These are phyloP conservation scores for Citrullus mucosospermus DNA, from an alignment of 306 rosid species.

Conservation along the genomic window DNA sequence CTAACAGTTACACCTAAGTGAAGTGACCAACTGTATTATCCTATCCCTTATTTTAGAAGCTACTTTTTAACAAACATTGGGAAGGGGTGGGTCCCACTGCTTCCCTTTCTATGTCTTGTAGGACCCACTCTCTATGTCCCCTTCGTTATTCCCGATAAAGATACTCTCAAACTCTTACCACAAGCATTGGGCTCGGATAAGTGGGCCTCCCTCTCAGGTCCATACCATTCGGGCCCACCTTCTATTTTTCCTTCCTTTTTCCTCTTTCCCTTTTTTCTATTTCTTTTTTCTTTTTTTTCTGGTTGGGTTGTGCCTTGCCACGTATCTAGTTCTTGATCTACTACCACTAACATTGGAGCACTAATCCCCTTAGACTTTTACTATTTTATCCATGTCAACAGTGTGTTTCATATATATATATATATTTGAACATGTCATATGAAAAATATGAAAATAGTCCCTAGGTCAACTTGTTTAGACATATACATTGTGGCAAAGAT, in stretches of 20 bases:
- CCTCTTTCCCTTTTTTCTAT: background rate
- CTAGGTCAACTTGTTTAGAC: too few relatives aligned
- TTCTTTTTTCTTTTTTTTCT: too few relatives aligned
- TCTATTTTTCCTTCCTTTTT: background rate
- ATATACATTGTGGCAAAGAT: too few relatives aligned
- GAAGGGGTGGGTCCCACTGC: background rate
- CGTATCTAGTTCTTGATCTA: background rate
- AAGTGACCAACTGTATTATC: slow-evolving; percentile 5
- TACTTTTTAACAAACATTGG: background rate
- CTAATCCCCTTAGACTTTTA: background rate
- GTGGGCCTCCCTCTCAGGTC: slow-evolving; percentile 5
- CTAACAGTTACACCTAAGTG: slow-evolving; percentile 7
- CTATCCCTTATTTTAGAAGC: slow-evolving; percentile 6
- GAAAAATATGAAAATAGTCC: too few relatives aligned
- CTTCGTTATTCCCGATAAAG: background rate
- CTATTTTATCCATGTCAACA: background rate
- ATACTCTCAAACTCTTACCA: background rate
- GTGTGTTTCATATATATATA: background rate
- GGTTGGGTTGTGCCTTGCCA: background rate
- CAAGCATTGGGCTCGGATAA: slow-evolving; percentile 7
- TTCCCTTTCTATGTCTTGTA: background rate
- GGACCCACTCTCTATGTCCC: background rate
- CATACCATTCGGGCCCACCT: background rate
- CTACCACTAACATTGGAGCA: background rate
- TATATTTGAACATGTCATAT: too few relatives aligned